Evolutionary conservation across 2,329 filamentous ascomycete species (phyloP).

Genomic region (Ceratocystis eucalypticola): DNA sequence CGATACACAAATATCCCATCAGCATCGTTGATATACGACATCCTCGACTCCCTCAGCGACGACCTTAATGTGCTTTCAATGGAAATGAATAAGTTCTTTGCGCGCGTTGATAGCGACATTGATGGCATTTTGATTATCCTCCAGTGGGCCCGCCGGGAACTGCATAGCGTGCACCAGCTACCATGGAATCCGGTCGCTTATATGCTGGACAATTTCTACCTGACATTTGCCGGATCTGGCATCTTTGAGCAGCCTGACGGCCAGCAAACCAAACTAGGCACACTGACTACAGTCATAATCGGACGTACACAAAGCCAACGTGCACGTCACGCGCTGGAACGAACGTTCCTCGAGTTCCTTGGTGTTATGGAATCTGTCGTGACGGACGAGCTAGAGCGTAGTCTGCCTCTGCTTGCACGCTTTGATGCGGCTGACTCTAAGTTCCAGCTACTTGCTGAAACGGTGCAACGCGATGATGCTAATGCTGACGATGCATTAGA

Average conservation of each 20-base stretch:
- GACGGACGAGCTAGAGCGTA: constrained; percentile 67
- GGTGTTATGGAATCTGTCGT: constrained; percentile 81
- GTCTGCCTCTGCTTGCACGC: constrained; percentile 67
- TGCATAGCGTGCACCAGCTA: constrained; percentile 52
- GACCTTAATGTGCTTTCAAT: constrained; percentile 71
- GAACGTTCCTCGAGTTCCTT: constrained; percentile 80
- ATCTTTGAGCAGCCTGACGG: constrained; percentile 42
- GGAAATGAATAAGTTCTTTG: constrained; percentile 84
- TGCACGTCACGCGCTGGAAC: constrained; percentile 65
- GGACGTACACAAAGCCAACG: constrained; percentile 70
- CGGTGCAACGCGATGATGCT: constrained; percentile 69
- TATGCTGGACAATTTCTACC: constrained; percentile 73
- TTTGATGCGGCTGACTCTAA: constrained; percentile 86
- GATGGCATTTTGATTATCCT: constrained; percentile 86
- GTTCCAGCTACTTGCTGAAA: constrained; percentile 76
- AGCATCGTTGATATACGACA: constrained; percentile 69
- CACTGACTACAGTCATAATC: constrained; percentile 57
- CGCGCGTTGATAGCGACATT: constrained; percentile 83
- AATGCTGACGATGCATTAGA: constrained; percentile 54
- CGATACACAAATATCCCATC: constrained; percentile 83
- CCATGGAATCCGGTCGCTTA: constrained; percentile 48
- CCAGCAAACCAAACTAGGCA: constrained; percentile 54
- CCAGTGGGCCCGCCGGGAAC: constrained; percentile 86
- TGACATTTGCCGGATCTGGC: constrained; percentile 52
- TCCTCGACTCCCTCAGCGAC: constrained; percentile 74